Evolutionary conservation across 768 basidiomycete genomes (phyloP).

Genomic region (Gloeophyllum trabeum): DNA sequence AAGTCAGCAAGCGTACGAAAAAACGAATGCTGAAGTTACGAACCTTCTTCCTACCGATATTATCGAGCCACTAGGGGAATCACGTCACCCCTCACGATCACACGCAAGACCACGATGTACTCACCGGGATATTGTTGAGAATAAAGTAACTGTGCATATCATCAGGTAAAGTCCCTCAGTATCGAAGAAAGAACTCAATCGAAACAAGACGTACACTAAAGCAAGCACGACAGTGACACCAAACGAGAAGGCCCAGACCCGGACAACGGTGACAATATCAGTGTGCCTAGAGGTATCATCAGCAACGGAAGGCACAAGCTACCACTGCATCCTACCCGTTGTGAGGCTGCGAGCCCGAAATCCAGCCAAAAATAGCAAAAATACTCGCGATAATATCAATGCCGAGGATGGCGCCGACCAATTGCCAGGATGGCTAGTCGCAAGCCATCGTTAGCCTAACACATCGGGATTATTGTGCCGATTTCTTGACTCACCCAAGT

Average conservation of each 20-base stretch:
- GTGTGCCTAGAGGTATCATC: slow-evolving; percentile 13
- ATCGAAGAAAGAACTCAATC: not conserved
- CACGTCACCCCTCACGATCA: no score
- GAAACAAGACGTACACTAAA: slow-evolving; percentile 16
- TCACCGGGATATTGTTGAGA: slow-evolving; percentile 21
- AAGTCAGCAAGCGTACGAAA: slow-evolving; percentile 5
- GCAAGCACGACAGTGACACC: slow-evolving; percentile 25
- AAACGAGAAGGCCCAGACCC: slow-evolving; percentile 28
- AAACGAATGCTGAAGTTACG: no score
- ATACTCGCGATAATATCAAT: slow-evolving; percentile 30
- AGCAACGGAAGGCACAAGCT: slow-evolving; percentile 4
- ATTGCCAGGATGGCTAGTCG: not conserved
- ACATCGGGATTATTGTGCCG: not conserved
- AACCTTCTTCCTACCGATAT: slow-evolving; percentile 21
- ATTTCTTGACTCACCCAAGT: slow-evolving; percentile 12
- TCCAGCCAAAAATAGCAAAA: slow-evolving; percentile 29
- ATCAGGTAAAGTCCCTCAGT: not conserved
- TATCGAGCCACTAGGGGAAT: slow-evolving; percentile 21
- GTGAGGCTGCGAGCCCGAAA: slow-evolving; percentile 23
- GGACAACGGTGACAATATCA: slow-evolving; percentile 28
- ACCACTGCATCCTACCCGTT: slow-evolving; percentile 12
- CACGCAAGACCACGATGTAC: not conserved
- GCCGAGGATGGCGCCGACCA: slow-evolving; percentile 23
- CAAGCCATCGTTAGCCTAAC: slow-evolving; percentile 13
- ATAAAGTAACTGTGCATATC: slow-evolving; percentile 15